A percentile compares a stretch with the other conserved stretches of the same genome.
These are phyloP conservation scores for Trichodelitschia bisporula DNA, from an alignment of 495 filamentous ascomycete genomes.

Conservation along the genomic window DNA sequence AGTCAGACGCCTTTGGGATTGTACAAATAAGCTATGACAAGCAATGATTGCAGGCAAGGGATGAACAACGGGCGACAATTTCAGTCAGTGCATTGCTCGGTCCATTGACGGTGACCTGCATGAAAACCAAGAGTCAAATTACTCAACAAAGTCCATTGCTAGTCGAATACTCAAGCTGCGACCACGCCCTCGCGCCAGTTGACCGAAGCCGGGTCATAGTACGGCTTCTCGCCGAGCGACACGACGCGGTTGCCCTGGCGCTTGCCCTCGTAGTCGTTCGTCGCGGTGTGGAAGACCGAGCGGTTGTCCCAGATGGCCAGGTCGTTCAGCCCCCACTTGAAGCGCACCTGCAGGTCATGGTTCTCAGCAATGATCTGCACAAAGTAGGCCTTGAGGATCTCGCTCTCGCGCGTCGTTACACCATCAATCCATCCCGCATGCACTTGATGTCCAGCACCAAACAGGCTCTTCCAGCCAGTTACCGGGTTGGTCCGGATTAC, in stretches of 20 bases:
- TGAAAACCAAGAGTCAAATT: no score
- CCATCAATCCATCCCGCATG: conserved; percentile 29
- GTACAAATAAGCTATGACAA: no score
- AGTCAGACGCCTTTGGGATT: no score
- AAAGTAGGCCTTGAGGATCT: conserved; percentile 33
- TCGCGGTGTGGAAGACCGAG: conserved; percentile 41
- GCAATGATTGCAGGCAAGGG: no score
- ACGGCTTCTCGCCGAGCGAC: conserved; percentile 18
- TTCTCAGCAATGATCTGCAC: conserved; percentile 37
- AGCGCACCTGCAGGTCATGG: conserved; percentile 50
- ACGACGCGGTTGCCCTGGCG: conserved; percentile 27
- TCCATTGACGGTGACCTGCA: no score
- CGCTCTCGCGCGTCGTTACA: conserved; percentile 33
- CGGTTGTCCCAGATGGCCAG: conserved; percentile 56
- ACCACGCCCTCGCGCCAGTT: neutral
- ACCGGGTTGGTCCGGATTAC: conserved; percentile 57
- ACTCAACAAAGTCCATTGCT: no score
- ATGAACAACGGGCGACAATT: no score
- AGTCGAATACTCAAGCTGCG: neutral
- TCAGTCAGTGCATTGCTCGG: no score
- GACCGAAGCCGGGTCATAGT: conserved; percentile 20
- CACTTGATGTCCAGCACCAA: conserved; percentile 34
- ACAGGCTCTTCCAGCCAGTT: conserved; percentile 50
- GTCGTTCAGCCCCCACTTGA: conserved; percentile 19
- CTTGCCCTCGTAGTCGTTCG: conserved; percentile 40